A percentile compares a stretch with the other conserved stretches of the same genome.
phyloP scores from a whole-genome alignment of 2,329 filamentous ascomycete species.

The Aspergillus sp. region DNA sequence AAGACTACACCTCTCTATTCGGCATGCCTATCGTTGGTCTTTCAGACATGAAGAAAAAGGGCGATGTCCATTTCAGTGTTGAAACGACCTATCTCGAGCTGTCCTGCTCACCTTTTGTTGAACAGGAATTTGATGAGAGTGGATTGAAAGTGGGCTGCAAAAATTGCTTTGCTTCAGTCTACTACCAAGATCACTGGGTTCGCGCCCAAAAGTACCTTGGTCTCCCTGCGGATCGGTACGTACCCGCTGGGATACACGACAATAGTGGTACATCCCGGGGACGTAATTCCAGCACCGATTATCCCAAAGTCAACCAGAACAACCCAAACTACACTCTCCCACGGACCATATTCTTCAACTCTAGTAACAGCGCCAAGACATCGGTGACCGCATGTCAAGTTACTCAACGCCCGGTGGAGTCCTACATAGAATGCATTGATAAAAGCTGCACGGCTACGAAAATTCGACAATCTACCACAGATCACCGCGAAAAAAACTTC shows the following conservation, averaged over 20 bases:
- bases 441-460: constrained; percentile 3
- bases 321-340: not conserved
- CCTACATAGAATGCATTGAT: not conserved
- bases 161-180: constrained; percentile 2
- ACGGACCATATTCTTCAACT: no score
- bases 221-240: not conserved
- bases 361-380: no score
- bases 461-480: constrained; percentile 3
- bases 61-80: constrained; percentile 5
- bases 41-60: not conserved
- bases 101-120: not conserved
- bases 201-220: constrained; percentile 2
- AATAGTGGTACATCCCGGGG: no score
- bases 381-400: constrained; percentile 4
- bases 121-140: no score
- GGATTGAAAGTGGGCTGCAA: no score
- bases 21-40: constrained; percentile 5
- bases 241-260: no score
- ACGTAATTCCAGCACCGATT: not conserved
- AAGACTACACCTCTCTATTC: constrained; percentile 4
- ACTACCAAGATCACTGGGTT: no score
- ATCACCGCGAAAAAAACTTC: constrained; percentile 1
- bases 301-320: not conserved
- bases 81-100: constrained; percentile 4
- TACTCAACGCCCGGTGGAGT: constrained; percentile 3